These are phyloP conservation scores for Aspergillus hiratsukae DNA, from an alignment of 2,329 filamentous ascomycete genomes.

Conservation along the genomic window DNA sequence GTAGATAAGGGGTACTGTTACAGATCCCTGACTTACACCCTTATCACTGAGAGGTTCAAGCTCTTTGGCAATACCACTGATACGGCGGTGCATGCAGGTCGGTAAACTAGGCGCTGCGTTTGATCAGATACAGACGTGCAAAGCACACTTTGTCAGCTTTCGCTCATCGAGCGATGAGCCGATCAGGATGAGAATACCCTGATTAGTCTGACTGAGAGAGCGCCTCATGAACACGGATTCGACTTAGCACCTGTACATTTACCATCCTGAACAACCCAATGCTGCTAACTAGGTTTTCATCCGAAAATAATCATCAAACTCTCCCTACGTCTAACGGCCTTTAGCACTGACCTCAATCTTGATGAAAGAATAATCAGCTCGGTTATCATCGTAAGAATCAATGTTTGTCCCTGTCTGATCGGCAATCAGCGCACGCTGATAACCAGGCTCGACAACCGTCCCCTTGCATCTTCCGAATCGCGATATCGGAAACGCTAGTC, in stretches of 20 bases:
- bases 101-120: not conserved
- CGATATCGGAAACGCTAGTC: not conserved
- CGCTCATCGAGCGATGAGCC: not conserved
- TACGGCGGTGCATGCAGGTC: not conserved
- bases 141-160: not conserved
- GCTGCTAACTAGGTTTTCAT: not conserved
- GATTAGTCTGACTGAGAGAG: not conserved
- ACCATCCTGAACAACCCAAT: not conserved
- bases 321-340: not conserved
- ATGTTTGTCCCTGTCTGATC: not conserved
- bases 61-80: not conserved
- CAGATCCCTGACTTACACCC: not conserved
- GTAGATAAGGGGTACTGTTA: too few relatives aligned
- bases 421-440: not conserved
- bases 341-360: not conserved
- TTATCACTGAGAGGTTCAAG: not conserved
- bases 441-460: not conserved
- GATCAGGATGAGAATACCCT: not conserved
- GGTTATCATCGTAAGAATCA: not conserved
- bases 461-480: not conserved
- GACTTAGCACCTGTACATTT: not conserved
- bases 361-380: not conserved
- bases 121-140: not conserved
- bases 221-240: not conserved
- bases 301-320: not conserved